Evolutionary conservation across 371 early-diverging fungal species (phyloP).

Genomic region (Blastocladiella emersonii): DNA sequence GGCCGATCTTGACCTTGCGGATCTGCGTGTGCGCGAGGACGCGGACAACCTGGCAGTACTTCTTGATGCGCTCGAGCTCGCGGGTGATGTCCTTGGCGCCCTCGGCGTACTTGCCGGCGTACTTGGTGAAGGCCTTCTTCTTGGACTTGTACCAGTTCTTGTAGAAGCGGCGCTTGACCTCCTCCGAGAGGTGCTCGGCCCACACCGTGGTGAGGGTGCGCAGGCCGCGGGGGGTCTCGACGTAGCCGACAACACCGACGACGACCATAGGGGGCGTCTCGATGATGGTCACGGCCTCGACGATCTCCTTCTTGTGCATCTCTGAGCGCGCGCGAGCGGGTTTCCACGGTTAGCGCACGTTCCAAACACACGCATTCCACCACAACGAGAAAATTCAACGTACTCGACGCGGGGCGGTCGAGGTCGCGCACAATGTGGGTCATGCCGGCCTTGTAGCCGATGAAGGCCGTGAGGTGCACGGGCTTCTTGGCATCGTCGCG

Average conservation of each 20-base stretch:
- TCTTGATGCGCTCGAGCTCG: conserved; percentile 95
- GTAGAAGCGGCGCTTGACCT: conserved; percentile 97
- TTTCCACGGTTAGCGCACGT: too few relatives aligned
- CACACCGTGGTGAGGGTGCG: conserved; percentile 96
- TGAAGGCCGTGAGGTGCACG: conserved; percentile 97
- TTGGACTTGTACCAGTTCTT: conserved; percentile 99
- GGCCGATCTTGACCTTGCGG: conserved; percentile 82
- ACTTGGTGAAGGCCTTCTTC: conserved; percentile 98
- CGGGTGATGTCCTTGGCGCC: conserved; percentile 76
- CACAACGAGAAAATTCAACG: too few relatives aligned
- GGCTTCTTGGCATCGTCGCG: conserved; percentile 92
- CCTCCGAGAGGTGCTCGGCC: conserved; percentile 98
- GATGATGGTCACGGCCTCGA: conserved; percentile 98
- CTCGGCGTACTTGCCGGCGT: conserved; percentile 91
- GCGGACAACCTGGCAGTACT: conserved; percentile 96
- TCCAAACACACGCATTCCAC: too few relatives aligned
- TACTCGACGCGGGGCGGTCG: conserved; percentile 95
- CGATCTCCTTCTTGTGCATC: conserved; percentile 99
- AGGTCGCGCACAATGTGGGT: conserved; percentile 98
- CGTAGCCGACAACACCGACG: conserved; percentile 99
- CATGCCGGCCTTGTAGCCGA: conserved; percentile 99
- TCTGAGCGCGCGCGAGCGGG: too few relatives aligned
- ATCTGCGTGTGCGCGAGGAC: conserved; percentile 98
- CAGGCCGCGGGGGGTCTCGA: conserved; percentile 96
- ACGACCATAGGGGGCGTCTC: conserved; percentile 98